Evolutionary conservation across 176 grass and related monocot species (phyloP), one percentile per base, ranked within the genome.

Genomic region (Carex littledalei): DNA sequence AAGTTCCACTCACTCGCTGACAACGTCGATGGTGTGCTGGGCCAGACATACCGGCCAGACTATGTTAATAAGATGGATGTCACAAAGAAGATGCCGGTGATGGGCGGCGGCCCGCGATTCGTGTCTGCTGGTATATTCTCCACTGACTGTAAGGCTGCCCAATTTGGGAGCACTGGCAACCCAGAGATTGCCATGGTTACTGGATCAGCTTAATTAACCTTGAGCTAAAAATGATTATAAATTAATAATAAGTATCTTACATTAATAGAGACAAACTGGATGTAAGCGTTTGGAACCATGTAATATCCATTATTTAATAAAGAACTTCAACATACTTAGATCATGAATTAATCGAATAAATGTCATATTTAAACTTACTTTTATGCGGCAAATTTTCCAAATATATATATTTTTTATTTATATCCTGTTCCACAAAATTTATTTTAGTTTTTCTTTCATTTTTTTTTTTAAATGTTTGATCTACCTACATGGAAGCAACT

Each of bases 31-130:
- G 92, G 92, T 15, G 90, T 94, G 9, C 90, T 94, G 0, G 92
- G 92, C 0, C 92, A 94, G 86, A 90, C 88, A 0, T 94, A 94
- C 78, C 39, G 88, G 37, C 54, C 88, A 0, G 29, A 80, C 86
- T 94, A 94, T 37, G 78, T 90, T 29, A 87, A 56, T 86, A 90
- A 81, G 82, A 20, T 92, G 1, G 43, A 86, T 29, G 87, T 92
- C n/a, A 79, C 39, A 1, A 76, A 88, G 5, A 92, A 60, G 67
- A 92, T 94, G 90, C 90, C 90, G 0, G 63, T 94, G 34, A 94
- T 94, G 93, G 93, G 90, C 0, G 81, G 90, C 8, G 78, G 70
- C 0, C 32, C 76, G 0, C 90, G 29, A 5, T 94, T 88, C 8
- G 58, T 69, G 4, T 84, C 85, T 4, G 67, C 78, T 4, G 18